Conservation (phyloP, 2,329 filamentous ascomycete genomes). For the Venturia aucupariae region DNA sequence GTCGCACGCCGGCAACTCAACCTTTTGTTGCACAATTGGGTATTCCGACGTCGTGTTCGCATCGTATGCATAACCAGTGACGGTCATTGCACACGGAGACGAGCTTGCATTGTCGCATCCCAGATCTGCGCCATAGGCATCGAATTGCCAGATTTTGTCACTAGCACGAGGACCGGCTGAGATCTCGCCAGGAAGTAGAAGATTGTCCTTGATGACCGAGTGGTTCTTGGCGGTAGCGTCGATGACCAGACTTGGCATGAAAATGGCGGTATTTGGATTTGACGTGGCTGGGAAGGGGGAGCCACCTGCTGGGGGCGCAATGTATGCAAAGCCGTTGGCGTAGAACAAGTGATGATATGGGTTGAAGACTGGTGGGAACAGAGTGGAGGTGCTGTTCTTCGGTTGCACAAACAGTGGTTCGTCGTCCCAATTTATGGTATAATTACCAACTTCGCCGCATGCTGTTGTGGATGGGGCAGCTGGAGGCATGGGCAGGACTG, state of each 20-base stretch:
- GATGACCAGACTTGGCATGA: slow-evolving; percentile 27
- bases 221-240: background rate
- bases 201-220: slow-evolving; percentile 3
- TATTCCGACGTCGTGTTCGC: slow-evolving; percentile 24
- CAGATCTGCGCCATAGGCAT: slow-evolving; percentile 37
- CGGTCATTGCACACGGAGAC: slow-evolving; percentile 33
- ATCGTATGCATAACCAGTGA: slow-evolving; percentile 38
- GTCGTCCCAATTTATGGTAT: slow-evolving; percentile 31
- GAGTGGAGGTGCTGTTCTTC: slow-evolving; percentile 21
- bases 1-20: slow-evolving; percentile 28
- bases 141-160: slow-evolving; percentile 41
- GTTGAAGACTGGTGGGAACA: slow-evolving; percentile 33
- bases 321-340: slow-evolving; percentile 41
- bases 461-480: slow-evolving; percentile 6
- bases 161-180: slow-evolving; percentile 35
- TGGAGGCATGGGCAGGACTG: background rate
- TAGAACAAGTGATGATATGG: slow-evolving; percentile 45
- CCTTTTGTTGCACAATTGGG: slow-evolving; percentile 24
- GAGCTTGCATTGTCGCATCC: slow-evolving; percentile 37
- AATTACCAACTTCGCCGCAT: slow-evolving; percentile 39
- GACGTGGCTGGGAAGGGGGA: slow-evolving; percentile 38
- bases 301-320: slow-evolving; percentile 30
- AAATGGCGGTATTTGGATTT: slow-evolving; percentile 39
- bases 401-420: slow-evolving; percentile 26
- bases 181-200: slow-evolving; percentile 36